Conservation (phyloP, 2,329 filamentous ascomycete genomes). For the Monosporascus sp. region DNA sequence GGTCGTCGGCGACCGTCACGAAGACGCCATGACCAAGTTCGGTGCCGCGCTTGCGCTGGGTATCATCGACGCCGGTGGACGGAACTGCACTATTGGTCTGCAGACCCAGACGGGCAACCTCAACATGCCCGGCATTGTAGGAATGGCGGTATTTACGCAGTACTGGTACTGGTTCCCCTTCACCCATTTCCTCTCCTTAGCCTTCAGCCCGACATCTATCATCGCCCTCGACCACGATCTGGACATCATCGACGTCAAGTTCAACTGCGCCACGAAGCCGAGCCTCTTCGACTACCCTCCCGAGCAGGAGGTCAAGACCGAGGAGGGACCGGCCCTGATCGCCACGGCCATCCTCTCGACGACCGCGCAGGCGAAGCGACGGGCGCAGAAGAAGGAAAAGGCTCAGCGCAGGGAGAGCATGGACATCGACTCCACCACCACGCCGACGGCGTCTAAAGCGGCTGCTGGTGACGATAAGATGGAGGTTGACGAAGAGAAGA, state of each 20-base stretch:
- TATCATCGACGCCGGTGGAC: slow-evolving; percentile 95
- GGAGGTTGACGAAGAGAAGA: slow-evolving; percentile 67
- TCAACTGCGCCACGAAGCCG: slow-evolving; percentile 88
- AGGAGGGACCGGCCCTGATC: slow-evolving; percentile 89
- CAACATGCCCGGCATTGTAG: slow-evolving; percentile 97
- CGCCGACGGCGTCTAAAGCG: slow-evolving; percentile 59
- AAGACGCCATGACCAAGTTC: slow-evolving; percentile 99
- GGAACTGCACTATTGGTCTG: slow-evolving; percentile 96
- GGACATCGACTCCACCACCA: slow-evolving; percentile 80
- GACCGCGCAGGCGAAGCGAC: slow-evolving; percentile 91
- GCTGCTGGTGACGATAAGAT: slow-evolving; percentile 71
- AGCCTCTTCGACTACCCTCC: slow-evolving; percentile 98
- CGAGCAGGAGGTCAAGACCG: slow-evolving; percentile 89
- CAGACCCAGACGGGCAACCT: slow-evolving; percentile 98
- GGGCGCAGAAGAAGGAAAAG: slow-evolving; percentile 89
- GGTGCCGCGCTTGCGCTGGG: slow-evolving; percentile 89
- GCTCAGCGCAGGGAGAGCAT: slow-evolving; percentile 88
- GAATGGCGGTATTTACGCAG: slow-evolving; percentile 96
- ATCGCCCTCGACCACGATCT: slow-evolving; percentile 92
- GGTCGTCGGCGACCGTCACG: slow-evolving; percentile 88
- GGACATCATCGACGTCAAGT: slow-evolving; percentile 90
- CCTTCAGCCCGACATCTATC: slow-evolving; percentile 94
- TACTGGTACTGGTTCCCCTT: slow-evolving; percentile 99
- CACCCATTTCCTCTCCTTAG: slow-evolving; percentile 92
- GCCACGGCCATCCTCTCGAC: slow-evolving; percentile 95